Conservation (phyloP, 73 alveolate genomes). For the Halteria grandinella region DNA sequence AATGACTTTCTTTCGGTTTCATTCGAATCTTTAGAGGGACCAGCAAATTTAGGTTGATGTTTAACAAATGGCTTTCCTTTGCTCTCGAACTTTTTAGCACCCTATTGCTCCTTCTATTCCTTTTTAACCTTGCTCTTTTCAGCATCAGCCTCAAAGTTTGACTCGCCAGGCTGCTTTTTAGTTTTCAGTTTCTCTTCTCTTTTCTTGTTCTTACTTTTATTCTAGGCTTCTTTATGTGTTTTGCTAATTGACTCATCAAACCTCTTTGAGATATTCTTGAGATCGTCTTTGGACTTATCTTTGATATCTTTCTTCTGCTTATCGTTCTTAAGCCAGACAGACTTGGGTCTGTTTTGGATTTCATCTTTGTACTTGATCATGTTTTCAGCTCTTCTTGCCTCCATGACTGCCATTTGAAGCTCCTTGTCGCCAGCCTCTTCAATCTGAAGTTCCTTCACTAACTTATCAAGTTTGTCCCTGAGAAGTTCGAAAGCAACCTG, state of each 20-base stretch:
- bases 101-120: too few relatives aligned
- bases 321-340: slow-evolving; percentile 79
- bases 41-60: too few relatives aligned
- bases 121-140: slow-evolving; percentile 20
- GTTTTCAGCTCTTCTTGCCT: slow-evolving; percentile 90
- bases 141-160: slow-evolving; percentile 39
- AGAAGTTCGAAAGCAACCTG: slow-evolving; percentile 16
- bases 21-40: too few relatives aligned
- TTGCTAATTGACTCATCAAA: neutral
- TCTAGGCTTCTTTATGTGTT: neutral
- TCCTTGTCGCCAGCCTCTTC: slow-evolving; percentile 91
- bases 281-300: slow-evolving; percentile 35
- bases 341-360: slow-evolving; percentile 88
- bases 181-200: slow-evolving; percentile 13
- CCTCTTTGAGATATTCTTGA: neutral
- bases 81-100: too few relatives aligned
- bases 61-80: too few relatives aligned
- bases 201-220: slow-evolving; percentile 17
- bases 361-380: slow-evolving; percentile 83
- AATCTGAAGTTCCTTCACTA: slow-evolving; percentile 72
- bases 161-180: slow-evolving; percentile 16
- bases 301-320: slow-evolving; percentile 53
- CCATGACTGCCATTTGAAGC: slow-evolving; percentile 82
- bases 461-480: slow-evolving; percentile 63
- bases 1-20: too few relatives aligned